Evolutionary conservation across 129 eudicot genomes (phyloP).

Genomic region (Daucus carota): DNA sequence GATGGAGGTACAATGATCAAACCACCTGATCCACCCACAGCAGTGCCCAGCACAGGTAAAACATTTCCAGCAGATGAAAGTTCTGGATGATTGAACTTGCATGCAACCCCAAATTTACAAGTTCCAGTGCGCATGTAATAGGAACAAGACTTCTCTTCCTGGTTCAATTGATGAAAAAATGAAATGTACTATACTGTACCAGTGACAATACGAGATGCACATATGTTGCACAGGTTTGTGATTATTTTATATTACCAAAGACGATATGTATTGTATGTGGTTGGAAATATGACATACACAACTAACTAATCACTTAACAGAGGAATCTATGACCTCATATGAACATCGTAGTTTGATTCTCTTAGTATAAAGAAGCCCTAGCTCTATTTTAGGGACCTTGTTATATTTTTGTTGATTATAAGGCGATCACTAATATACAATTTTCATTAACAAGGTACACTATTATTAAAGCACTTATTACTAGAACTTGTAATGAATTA

Average conservation of each 20-base stretch:
- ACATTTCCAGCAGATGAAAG: slow-evolving; percentile 39
- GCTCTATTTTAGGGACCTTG: not conserved
- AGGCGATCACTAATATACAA: not conserved
- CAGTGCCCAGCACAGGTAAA: slow-evolving; percentile 16
- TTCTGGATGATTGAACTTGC: slow-evolving; percentile 89
- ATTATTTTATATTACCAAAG: not conserved
- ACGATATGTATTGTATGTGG: not conserved
- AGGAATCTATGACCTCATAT: not conserved
- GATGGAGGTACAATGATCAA: slow-evolving; percentile 34
- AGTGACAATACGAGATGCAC: not conserved
- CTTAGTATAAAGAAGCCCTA: not conserved
- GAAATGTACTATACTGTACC: not conserved
- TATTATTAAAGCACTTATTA: not conserved
- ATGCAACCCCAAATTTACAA: slow-evolving; percentile 78
- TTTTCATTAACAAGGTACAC: not conserved
- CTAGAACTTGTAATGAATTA: not conserved
- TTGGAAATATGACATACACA: not conserved
- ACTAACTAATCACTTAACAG: not conserved
- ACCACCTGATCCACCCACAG: slow-evolving; percentile 34
- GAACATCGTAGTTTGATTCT: not conserved
- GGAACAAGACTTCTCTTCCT: slow-evolving; percentile 75
- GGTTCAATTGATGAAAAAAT: not conserved
- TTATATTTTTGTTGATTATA: not conserved
- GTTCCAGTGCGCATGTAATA: slow-evolving; percentile 61
- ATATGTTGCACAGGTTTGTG: not conserved